Evolutionary conservation across 306 rosid species (phyloP), one percentile per base, ranked within the genome.

Genomic region (Glycine soja): DNA sequence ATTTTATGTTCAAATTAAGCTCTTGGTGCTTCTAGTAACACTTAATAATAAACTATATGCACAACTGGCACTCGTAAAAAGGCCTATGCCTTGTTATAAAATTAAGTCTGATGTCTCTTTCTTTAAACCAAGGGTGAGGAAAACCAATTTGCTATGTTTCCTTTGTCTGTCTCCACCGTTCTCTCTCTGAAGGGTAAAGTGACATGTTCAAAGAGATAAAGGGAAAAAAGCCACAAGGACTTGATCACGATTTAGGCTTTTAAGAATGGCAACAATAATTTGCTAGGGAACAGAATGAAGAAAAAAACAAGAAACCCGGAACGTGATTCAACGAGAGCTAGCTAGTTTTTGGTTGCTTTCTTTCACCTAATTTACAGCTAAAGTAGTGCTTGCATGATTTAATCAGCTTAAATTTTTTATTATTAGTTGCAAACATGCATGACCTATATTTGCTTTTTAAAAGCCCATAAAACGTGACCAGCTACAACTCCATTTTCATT

Each of bases 191-290:
- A 7, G 62, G 85, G 77, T 72, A 82, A 90, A 88, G 90, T 71
- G 76, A 32, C 43, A 66, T 50, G 85, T 89, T 87, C 81, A 78
- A 87, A 85, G 87, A 48, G 56, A 80, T 63, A 75, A 81, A 83
- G 78, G 74, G 24, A 1, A 53, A 58, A 24, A 85, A 87, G 71
- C 38, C 52, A 83, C 57, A 36, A 73, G 58, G 80, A 74, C 53
- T 89, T 87, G 74, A 87, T 87, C 70, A 73, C 42, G 32, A 74
- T 90, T 87, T 88, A 89, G 89, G 82, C 90, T 92, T 92, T 89
- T 81, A 72, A 88, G 88, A 81, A 89, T 65, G 80, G 62, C 54
- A 83, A 58, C 72, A 83, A 86, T 84, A 85, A 90, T 89, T 87
- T 83, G 83, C 18, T 83, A 74, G 74, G 51, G 47, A 77, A 74